Conservation (phyloP, 2,329 filamentous ascomycete species). For the Zasmidium citrigriseum region DNA sequence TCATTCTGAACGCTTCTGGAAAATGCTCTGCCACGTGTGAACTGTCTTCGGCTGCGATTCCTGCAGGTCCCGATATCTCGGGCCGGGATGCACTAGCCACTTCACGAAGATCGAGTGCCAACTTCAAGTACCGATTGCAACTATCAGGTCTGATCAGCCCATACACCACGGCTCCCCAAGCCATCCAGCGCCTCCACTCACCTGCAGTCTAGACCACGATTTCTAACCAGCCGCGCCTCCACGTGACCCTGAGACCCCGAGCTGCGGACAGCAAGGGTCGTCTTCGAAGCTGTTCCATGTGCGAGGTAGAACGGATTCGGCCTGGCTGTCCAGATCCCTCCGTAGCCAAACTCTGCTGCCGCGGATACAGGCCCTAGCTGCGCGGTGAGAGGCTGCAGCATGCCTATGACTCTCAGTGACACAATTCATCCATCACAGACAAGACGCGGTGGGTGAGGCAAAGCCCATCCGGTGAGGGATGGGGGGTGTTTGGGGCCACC, state of each 20-base stretch:
- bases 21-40: neutral
- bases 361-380: conserved; percentile 3
- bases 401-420: conserved; percentile 10
- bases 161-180: neutral
- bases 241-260: neutral
- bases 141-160: conserved; percentile 2
- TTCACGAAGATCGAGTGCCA: neutral
- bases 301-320: neutral
- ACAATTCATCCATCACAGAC: neutral
- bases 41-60: neutral
- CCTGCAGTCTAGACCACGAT: neutral
- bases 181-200: neutral
- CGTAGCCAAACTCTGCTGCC: conserved; percentile 13
- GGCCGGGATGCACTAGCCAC: neutral
- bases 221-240: neutral
- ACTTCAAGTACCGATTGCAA: neutral
- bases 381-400: conserved; percentile 3
- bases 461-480: neutral
- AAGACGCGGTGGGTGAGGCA: neutral
- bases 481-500: neutral
- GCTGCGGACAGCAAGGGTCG: neutral
- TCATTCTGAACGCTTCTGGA: neutral
- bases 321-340: conserved; percentile 8
- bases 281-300: conserved; percentile 1
- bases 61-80: neutral